These are phyloP conservation scores for Aureobasidium sp. DNA, from an alignment of 2,329 filamentous ascomycete species.

Conservation along the genomic window DNA sequence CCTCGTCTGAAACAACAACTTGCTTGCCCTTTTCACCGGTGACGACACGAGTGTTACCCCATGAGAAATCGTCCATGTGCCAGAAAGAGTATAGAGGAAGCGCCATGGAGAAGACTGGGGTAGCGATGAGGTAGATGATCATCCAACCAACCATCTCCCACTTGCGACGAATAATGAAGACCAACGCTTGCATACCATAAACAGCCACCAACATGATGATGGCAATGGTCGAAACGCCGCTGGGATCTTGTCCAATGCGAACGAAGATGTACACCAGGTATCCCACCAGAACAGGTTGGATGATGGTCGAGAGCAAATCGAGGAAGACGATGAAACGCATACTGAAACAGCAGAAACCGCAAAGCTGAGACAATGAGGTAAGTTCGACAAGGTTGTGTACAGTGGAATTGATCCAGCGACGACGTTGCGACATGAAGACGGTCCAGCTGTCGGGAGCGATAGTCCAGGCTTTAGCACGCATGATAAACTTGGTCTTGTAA, in stretches of 20 bases:
- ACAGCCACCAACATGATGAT: constrained; percentile 92
- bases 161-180: constrained; percentile 92
- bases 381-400: constrained; percentile 96
- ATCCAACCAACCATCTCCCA: constrained; percentile 99
- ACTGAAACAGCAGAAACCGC: constrained; percentile 99
- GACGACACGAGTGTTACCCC: constrained; percentile 97
- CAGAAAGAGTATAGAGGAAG: constrained; percentile 94
- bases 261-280: constrained; percentile 90
- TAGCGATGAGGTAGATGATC: constrained; percentile 86
- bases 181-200: constrained; percentile 92
- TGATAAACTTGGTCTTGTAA: constrained; percentile 98
- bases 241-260: constrained; percentile 54
- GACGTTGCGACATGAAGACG: constrained; percentile 95
- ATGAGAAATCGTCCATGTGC: constrained; percentile 99
- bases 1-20: constrained; percentile 89
- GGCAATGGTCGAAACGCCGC: constrained; percentile 69
- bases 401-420: constrained; percentile 99
- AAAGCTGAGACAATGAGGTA: constrained; percentile 86
- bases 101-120: constrained; percentile 84
- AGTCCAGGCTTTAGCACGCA: constrained; percentile 88
- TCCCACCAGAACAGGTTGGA: constrained; percentile 83
- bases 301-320: constrained; percentile 82
- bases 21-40: constrained; percentile 90
- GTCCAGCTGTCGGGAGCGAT: constrained; percentile 90
- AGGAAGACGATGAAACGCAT: constrained; percentile 98